Evolutionary conservation across 2,329 filamentous ascomycete species (phyloP).

Genomic region (Magnaporthiopsis rhizophila): DNA sequence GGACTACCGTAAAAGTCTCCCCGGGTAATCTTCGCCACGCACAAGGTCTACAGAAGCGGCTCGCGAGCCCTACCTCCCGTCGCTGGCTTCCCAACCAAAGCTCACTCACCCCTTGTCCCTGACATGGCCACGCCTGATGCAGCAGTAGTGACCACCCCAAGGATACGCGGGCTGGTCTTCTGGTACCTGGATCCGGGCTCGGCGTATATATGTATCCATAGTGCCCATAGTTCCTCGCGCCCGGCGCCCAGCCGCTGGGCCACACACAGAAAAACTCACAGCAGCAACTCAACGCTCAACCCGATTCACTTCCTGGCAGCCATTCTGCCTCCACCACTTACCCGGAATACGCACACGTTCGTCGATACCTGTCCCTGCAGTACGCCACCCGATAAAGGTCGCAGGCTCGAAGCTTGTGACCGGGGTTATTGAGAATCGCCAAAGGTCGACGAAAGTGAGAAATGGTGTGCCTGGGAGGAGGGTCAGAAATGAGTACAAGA

Average conservation of each 20-base stretch:
- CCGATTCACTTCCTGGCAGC: neutral
- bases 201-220: neutral
- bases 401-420: neutral
- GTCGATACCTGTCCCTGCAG: neutral
- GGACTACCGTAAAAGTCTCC: neutral
- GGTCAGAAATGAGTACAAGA: slow-evolving; percentile 5
- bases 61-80: neutral
- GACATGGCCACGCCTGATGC: neutral
- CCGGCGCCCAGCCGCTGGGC: neutral
- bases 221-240: neutral
- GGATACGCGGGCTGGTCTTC: neutral
- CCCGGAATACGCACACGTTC: neutral
- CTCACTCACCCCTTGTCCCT: neutral
- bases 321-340: neutral
- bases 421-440: no score
- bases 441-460: neutral
- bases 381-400: neutral
- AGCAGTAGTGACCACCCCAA: neutral
- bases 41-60: neutral
- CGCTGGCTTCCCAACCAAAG: neutral
- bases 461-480: neutral
- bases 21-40: neutral
- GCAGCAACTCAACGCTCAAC: no score
- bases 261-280: neutral
- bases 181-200: neutral